Percentiles rank a stretch among this genome's conserved stretches.
Evolutionary conservation across 441 rosid species (phyloP).

Genomic region (Corymbia calophylla): DNA sequence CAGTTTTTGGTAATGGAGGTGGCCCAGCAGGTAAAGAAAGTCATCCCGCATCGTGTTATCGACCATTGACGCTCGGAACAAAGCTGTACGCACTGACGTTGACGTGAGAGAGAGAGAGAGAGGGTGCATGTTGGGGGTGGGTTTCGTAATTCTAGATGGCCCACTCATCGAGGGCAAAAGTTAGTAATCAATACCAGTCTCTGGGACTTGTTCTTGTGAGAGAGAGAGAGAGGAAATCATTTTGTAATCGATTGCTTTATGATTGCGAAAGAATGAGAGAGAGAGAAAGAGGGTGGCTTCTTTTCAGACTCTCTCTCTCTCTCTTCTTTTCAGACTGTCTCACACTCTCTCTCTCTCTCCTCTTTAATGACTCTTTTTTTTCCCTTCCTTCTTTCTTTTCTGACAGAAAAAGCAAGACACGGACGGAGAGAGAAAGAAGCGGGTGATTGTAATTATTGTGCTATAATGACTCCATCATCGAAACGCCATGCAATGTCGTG

Average conservation of each 20-base stretch:
- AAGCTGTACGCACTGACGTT: slow-evolving; percentile 19
- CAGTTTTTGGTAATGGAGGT: neutral
- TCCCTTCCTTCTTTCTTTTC: neutral
- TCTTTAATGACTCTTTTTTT: neutral
- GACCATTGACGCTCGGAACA: slow-evolving; percentile 11
- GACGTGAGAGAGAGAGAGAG: neutral
- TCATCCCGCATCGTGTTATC: neutral
- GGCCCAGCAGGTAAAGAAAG: neutral
- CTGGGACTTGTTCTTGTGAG: neutral
- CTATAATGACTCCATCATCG: neutral
- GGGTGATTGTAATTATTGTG: neutral
- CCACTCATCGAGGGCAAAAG: neutral
- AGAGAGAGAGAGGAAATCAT: slow-evolving; percentile 26
- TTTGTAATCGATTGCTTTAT: slow-evolving; percentile 87
- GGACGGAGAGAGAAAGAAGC: neutral
- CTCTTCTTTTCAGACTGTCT: neutral
- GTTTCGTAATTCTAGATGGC: neutral
- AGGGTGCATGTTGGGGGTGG: neutral
- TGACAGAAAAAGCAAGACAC: neutral
- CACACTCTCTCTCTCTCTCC: neutral
- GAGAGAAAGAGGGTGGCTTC: neutral
- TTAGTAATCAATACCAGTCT: neutral
- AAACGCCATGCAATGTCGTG: neutral
- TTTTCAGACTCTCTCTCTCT: neutral
- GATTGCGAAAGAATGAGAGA: slow-evolving; percentile 27